A percentile compares a stretch with the other conserved stretches of the same genome.
phyloP scores from a whole-genome alignment of 305 asterid genomes.

The Plantago rigida region DNA sequence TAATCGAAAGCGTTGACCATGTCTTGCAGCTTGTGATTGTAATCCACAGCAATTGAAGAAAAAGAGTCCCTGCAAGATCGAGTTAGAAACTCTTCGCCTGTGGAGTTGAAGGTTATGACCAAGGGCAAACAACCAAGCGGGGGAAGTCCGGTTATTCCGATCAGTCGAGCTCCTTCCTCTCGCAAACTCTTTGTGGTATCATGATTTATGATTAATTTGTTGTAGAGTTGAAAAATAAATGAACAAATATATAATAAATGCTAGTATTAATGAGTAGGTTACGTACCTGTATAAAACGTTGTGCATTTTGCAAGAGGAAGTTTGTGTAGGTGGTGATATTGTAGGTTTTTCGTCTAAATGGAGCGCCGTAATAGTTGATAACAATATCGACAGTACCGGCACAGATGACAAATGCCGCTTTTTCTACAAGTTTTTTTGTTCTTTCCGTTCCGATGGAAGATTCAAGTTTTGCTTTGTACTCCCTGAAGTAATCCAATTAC shows the following conservation, averaged over 20 bases:
- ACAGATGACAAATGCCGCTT: conserved; percentile 33
- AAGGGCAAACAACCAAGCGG: conserved; percentile 56
- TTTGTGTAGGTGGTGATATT: conserved; percentile 26
- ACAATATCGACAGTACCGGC: conserved; percentile 45
- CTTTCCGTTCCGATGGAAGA: conserved; percentile 30
- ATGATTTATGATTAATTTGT: too few species aligned
- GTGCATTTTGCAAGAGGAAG: conserved; percentile 26
- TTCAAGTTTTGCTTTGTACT: conserved; percentile 33
- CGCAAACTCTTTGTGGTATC: conserved; percentile 3
- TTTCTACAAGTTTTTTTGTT: conserved; percentile 26
- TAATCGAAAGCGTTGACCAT: conserved; percentile 22
- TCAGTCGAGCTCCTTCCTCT: conserved; percentile 39
- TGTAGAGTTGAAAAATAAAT: too few species aligned
- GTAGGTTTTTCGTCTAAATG: conserved; percentile 28
- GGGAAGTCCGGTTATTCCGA: conserved; percentile 45
- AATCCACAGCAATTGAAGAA: conserved; percentile 29
- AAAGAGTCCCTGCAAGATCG: conserved; percentile 31
- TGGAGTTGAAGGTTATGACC: conserved; percentile 33
- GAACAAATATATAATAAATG: too few species aligned
- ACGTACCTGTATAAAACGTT: conserved; percentile 32
- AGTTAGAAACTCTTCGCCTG: too few species aligned
- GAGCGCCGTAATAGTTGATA: conserved; percentile 28
- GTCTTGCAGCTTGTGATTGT: conserved; percentile 30
- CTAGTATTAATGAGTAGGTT: conserved; percentile 24
- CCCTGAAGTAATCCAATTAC: conserved; percentile 40